Conservation (phyloP, 495 filamentous ascomycete genomes). For the Penicillium maclennaniae region DNA sequence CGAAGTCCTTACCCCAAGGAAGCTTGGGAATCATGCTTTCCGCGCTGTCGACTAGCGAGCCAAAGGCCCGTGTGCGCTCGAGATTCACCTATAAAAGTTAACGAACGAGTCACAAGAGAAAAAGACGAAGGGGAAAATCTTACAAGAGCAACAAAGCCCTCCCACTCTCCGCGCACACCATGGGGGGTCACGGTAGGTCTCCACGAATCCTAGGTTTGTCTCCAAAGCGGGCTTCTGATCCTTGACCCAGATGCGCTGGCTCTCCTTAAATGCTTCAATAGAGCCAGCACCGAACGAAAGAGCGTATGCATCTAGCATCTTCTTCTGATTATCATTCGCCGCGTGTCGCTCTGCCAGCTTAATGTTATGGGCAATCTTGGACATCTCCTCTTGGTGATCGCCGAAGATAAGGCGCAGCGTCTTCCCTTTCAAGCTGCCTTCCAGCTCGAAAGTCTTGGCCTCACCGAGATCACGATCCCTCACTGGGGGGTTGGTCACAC, state of each 20-base stretch:
- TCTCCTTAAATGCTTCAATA: slow-evolving; percentile 82
- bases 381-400: slow-evolving; percentile 77
- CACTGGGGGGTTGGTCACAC: slow-evolving; percentile 49
- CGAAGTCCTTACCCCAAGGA: slow-evolving; percentile 84
- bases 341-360: slow-evolving; percentile 71
- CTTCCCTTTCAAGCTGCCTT: slow-evolving; percentile 61
- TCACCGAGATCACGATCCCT: slow-evolving; percentile 68
- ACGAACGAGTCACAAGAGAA: background rate
- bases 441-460: slow-evolving; percentile 61
- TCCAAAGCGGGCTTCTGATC: slow-evolving; percentile 89
- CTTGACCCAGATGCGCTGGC: slow-evolving; percentile 86
- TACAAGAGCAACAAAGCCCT: slow-evolving; percentile 81
- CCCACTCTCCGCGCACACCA: slow-evolving; percentile 94
- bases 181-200: slow-evolving; percentile 95
- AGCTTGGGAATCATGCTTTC: slow-evolving; percentile 80
- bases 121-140: slow-evolving; percentile 1
- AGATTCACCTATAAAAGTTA: slow-evolving; percentile 58
- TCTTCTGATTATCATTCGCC: slow-evolving; percentile 78
- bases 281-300: slow-evolving; percentile 83
- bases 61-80: slow-evolving; percentile 88
- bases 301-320: slow-evolving; percentile 79
- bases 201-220: slow-evolving; percentile 90
- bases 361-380: slow-evolving; percentile 65
- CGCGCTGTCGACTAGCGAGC: slow-evolving; percentile 74
- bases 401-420: slow-evolving; percentile 75